These are phyloP conservation scores for Trametes cingulata DNA, from an alignment of 768 basidiomycete species.

Conservation along the genomic window DNA sequence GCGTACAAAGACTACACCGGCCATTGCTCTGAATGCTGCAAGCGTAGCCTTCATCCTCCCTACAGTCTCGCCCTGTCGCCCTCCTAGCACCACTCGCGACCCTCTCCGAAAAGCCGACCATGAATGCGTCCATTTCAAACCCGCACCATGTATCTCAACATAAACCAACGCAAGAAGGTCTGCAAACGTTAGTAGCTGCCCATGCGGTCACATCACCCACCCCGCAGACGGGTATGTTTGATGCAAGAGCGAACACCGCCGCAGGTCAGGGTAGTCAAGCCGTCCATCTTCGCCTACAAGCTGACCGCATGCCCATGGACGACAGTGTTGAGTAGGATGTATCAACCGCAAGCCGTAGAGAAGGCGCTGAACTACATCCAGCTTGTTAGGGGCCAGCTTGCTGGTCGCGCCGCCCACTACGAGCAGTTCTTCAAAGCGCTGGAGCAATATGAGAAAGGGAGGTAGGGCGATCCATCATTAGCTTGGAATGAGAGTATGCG, in stretches of 20 bases:
- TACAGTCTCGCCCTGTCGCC: too few species aligned
- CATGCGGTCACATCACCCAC: neutral
- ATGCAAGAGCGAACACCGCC: neutral
- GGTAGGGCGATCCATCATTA: neutral
- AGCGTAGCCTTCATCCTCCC: too few species aligned
- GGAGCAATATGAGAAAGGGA: slow-evolving; percentile 4
- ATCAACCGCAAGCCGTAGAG: neutral
- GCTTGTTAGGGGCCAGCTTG: neutral
- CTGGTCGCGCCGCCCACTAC: neutral
- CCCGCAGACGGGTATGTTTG: neutral
- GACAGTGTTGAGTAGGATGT: neutral
- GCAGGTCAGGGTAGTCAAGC: neutral
- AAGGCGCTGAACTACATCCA: slow-evolving; percentile 2
- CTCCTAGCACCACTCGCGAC: too few species aligned
- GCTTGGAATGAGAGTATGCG: too few species aligned
- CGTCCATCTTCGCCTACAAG: neutral
- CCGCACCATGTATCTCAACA: too few species aligned
- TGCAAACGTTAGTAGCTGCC: slow-evolving; percentile 4
- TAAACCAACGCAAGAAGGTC: neutral
- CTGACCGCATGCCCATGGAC: neutral
- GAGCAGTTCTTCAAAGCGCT: slow-evolving; percentile 10
- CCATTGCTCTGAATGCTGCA: too few species aligned
- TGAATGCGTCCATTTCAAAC: neutral
- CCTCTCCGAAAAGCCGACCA: too few species aligned
- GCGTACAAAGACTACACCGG: too few species aligned